Evolutionary conservation across 345 rosid genomes (phyloP).

Genomic region (Draba incana): DNA sequence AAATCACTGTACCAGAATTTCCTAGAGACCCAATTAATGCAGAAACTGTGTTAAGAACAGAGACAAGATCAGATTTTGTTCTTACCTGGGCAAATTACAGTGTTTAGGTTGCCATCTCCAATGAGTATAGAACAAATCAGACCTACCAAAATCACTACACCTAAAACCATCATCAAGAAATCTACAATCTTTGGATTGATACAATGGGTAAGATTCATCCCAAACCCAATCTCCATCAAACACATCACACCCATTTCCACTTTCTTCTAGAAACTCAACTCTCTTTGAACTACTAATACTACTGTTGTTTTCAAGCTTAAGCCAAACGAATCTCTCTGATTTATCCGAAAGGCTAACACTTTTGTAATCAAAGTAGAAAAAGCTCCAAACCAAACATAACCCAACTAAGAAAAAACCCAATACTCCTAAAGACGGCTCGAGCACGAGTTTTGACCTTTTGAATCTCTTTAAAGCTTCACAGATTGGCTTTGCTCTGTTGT

Average conservation of each 20-base stretch:
- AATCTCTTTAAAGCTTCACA: conserved; percentile 58
- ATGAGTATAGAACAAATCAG: conserved; percentile 81
- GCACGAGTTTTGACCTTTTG: conserved; percentile 57
- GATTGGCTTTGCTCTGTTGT: conserved; percentile 40
- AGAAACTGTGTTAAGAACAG: conserved; percentile 27
- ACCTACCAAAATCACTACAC: conserved; percentile 89
- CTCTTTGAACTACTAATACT: conserved; percentile 33
- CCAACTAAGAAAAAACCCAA: conserved; percentile 67
- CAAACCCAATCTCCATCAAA: conserved; percentile 96
- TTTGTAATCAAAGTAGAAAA: conserved; percentile 76
- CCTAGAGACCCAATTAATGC: not conserved
- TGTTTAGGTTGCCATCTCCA: conserved; percentile 96
- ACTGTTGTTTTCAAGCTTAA: conserved; percentile 42
- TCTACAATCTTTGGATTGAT: conserved; percentile 80
- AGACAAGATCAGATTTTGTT: not conserved
- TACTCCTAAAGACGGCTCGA: conserved; percentile 73
- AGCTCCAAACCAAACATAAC: conserved; percentile 57
- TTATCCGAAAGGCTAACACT: conserved; percentile 50
- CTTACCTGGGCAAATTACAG: conserved; percentile 89
- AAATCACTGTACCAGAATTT: not conserved
- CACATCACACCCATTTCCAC: conserved; percentile 69
- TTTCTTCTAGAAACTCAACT: conserved; percentile 68
- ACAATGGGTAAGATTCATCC: conserved; percentile 88
- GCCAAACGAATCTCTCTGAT: conserved; percentile 69
- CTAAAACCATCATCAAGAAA: conserved; percentile 85